These are phyloP conservation scores for Lolium rigidum DNA, from an alignment of 176 grass and related monocot species.

Conservation along the genomic window DNA sequence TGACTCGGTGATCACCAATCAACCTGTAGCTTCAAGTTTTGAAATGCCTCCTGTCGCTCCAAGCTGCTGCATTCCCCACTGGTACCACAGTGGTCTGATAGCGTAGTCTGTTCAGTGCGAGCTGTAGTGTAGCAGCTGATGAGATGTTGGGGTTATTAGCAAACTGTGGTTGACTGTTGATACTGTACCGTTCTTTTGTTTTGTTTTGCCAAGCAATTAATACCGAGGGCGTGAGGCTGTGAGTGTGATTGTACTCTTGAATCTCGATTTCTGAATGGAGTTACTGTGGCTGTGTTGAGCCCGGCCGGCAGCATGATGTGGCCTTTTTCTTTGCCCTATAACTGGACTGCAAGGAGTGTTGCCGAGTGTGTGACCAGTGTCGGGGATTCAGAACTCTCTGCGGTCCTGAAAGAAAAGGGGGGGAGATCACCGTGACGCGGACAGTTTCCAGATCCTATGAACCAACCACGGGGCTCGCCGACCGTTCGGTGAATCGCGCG, in stretches of 20 bases:
- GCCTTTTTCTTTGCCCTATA: background rate
- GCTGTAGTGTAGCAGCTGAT: background rate
- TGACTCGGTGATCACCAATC: slow-evolving; percentile 16
- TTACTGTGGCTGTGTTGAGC: slow-evolving; percentile 36
- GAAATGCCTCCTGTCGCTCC: background rate
- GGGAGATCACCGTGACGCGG: slow-evolving; percentile 24
- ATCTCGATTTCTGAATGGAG: slow-evolving; percentile 13
- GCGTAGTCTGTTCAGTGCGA: background rate
- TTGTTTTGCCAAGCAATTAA: slow-evolving; percentile 20
- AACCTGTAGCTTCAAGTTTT: slow-evolving; percentile 40
- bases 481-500: background rate
- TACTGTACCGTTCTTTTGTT: background rate
- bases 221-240: slow-evolving; percentile 8
- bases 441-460: slow-evolving; percentile 40
- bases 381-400: slow-evolving; percentile 29
- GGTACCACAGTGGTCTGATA: background rate
- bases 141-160: background rate
- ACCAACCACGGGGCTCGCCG: slow-evolving; percentile 40
- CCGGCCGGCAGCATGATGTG: slow-evolving; percentile 44
- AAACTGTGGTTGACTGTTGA: slow-evolving; percentile 1
- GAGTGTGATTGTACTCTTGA: background rate
- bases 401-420: slow-evolving; percentile 29
- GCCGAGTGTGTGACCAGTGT: slow-evolving; percentile 35
- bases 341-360: slow-evolving; percentile 36
- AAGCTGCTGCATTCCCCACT: background rate